Base-by-base conservation (phyloP, 345 rosid genomes). In the Lagerstroemia speciosa region DNA sequence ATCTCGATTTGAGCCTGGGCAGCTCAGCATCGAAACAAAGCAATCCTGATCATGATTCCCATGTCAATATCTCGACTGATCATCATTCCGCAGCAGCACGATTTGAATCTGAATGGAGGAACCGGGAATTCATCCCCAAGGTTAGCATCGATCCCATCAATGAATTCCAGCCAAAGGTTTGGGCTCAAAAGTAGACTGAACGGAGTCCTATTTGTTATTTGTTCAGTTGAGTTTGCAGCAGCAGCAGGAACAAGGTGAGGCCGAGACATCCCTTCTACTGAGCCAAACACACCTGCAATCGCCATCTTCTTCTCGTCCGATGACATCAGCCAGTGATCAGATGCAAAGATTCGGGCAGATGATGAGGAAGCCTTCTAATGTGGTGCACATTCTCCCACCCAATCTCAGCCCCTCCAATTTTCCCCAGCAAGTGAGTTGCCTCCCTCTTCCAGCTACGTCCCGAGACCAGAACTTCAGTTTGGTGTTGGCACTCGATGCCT, bases 1-100 rank as follows among this genome's bases (percentile, higher is more conserved):
- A 83, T 67, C 96, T 91, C 75, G 95, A 91, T 75, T 79, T 93
- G 80, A 86, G 99, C 76, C 75, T 93, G 65, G 99, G 96, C 43
- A 85, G 80, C 69, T 83, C 90, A 30, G 75, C 69, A 20, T 72
- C 82, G 22, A 77, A 76, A 68, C 85, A 73, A 65, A 73, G 53
- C 71, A 64, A 46, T 72, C 24, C 33, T 6, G 81, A 80, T n/a
- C 46, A 36, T 6, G 68, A 58, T 30, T 58, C 34, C 63, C 20
- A 34, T 10, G 33, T 20, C 45, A 72, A 58, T 77, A 58, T 65
- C 30, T 50, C 34, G 43, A 60, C 11, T n/a, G 84, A 78, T 74
- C 78, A 72, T 33, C 73, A 64, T 67, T 29, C 82, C 30, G 53
- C 77, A 5, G 46, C 79, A 0, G 58, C 73, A 66, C 65, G 77